phyloP scores from a whole-genome alignment of 176 grass and related monocot genomes.

The Melocanna baccifera region DNA sequence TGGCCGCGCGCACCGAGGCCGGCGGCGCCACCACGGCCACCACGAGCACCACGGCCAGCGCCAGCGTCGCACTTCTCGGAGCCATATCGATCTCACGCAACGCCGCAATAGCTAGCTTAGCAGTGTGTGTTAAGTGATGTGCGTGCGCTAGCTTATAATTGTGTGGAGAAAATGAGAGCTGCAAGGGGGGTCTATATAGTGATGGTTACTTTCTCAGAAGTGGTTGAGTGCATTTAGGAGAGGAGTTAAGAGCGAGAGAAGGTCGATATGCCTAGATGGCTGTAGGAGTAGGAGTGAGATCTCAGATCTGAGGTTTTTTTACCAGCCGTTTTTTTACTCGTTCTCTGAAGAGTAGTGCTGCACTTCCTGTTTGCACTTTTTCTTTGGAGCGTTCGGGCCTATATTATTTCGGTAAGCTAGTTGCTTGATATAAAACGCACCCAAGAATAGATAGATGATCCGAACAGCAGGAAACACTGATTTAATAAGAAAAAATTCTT shows the following conservation, averaged over 20 bases:
- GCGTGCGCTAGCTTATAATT: neutral
- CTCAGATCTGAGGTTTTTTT: neutral
- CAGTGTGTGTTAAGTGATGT: neutral
- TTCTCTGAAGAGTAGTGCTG: neutral
- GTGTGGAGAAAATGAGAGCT: neutral
- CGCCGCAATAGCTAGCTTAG: neutral
- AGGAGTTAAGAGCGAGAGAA: slow-evolving; percentile 25
- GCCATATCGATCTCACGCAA: slow-evolving; percentile 5
- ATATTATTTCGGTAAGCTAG: neutral
- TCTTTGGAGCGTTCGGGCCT: neutral
- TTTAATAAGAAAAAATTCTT: too few species aligned
- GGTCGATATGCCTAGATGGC: slow-evolving; percentile 30
- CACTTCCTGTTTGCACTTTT: neutral
- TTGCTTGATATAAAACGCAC: too few species aligned
- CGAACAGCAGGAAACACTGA: too few species aligned
- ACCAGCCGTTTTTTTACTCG: neutral
- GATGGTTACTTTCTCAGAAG: neutral
- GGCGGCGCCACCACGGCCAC: slow-evolving; percentile 20
- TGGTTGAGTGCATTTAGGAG: slow-evolving; percentile 37
- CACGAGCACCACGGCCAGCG: slow-evolving; percentile 29
- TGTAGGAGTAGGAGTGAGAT: neutral
- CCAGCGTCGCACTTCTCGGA: neutral
- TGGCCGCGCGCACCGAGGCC: neutral
- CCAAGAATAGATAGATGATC: too few species aligned
- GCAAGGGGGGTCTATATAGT: slow-evolving; percentile 19